Percentiles rank a stretch among this genome's conserved stretches.
Evolutionary conservation across 2,329 filamentous ascomycete species (phyloP).

Genomic region (Colletotrichum musicola): DNA sequence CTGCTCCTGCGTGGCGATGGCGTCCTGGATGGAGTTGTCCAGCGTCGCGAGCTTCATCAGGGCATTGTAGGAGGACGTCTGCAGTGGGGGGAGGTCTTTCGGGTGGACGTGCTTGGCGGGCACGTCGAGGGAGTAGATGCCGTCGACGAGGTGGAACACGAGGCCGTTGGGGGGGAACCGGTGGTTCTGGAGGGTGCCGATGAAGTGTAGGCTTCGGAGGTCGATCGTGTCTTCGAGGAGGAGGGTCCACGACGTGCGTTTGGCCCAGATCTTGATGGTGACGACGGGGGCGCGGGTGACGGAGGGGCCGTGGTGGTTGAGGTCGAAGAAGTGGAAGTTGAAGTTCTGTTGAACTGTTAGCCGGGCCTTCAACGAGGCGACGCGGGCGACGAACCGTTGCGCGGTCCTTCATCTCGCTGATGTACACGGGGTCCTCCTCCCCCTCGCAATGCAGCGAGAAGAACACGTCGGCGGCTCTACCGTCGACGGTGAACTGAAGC

Average conservation of each 20-base stretch:
- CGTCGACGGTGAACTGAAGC: slow-evolving; percentile 78
- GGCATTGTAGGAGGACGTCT: slow-evolving; percentile 86
- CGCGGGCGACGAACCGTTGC: slow-evolving; percentile 68
- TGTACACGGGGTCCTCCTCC: slow-evolving; percentile 81
- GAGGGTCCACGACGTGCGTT: slow-evolving; percentile 68
- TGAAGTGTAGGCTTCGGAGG: slow-evolving; percentile 80
- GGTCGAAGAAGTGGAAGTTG: slow-evolving; percentile 87
- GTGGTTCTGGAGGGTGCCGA: slow-evolving; percentile 78
- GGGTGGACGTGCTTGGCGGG: slow-evolving; percentile 63
- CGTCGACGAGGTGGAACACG: slow-evolving; percentile 87
- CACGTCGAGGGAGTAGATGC: slow-evolving; percentile 85
- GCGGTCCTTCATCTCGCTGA: slow-evolving; percentile 83
- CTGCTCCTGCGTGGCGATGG: slow-evolving; percentile 79
- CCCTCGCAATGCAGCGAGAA: slow-evolving; percentile 83
- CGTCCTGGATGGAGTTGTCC: slow-evolving; percentile 92
- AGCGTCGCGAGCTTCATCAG: slow-evolving; percentile 90
- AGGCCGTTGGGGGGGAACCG: slow-evolving; percentile 85
- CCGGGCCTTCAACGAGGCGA: background rate
- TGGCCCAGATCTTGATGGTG: slow-evolving; percentile 81
- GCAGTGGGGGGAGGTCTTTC: slow-evolving; percentile 63
- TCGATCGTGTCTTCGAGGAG: slow-evolving; percentile 81
- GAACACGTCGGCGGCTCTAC: slow-evolving; percentile 86
- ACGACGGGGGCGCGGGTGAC: slow-evolving; percentile 76
- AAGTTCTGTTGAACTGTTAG: slow-evolving; percentile 73
- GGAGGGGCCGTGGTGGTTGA: slow-evolving; percentile 71